phyloP scores from a whole-genome alignment of 805 yeast species.

The Ogataea pignaliae region DNA sequence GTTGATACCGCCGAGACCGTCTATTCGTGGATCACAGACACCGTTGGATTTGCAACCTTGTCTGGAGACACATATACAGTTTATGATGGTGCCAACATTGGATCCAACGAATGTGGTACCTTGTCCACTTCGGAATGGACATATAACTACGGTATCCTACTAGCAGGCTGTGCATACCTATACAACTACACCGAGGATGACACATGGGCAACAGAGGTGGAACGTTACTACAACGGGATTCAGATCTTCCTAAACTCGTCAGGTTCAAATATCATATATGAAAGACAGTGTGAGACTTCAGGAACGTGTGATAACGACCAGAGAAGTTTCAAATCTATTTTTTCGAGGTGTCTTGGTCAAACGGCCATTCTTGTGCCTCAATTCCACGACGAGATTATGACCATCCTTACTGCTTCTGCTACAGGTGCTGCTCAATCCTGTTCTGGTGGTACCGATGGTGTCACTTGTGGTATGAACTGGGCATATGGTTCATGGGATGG shows the following conservation, averaged over 20 bases:
- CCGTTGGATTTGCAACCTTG: conserved; percentile 17
- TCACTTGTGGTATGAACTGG: conserved; percentile 85
- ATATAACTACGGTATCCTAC: conserved; percentile 63
- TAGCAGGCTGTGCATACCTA: conserved; percentile 68
- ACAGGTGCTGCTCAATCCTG: conserved; percentile 74
- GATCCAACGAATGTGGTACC: conserved; percentile 41
- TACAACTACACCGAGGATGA: conserved; percentile 54
- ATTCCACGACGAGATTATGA: conserved; percentile 37
- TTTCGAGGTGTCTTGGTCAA: conserved; percentile 57
- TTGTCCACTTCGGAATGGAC: conserved; percentile 55
- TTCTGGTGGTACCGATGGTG: conserved; percentile 80
- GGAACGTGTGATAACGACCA: conserved; percentile 68
- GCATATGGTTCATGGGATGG: conserved; percentile 55
- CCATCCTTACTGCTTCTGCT: conserved; percentile 40
- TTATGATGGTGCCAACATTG: conserved; percentile 56
- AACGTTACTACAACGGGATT: conserved; percentile 35
- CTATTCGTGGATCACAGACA: conserved; percentile 57
- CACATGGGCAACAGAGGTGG: conserved; percentile 38
- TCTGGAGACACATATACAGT: conserved; percentile 34
- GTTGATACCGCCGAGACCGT: conserved; percentile 67
- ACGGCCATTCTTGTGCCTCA: conserved; percentile 53
- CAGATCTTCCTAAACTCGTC: conserved; percentile 40
- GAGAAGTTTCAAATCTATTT: conserved; percentile 68
- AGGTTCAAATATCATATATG: conserved; percentile 45
- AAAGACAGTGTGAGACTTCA: conserved; percentile 52